A percentile compares a stretch with the other conserved stretches of the same genome.
Conservation (phyloP, 345 rosid genomes). For the Xanthoceras sorbifolium region DNA sequence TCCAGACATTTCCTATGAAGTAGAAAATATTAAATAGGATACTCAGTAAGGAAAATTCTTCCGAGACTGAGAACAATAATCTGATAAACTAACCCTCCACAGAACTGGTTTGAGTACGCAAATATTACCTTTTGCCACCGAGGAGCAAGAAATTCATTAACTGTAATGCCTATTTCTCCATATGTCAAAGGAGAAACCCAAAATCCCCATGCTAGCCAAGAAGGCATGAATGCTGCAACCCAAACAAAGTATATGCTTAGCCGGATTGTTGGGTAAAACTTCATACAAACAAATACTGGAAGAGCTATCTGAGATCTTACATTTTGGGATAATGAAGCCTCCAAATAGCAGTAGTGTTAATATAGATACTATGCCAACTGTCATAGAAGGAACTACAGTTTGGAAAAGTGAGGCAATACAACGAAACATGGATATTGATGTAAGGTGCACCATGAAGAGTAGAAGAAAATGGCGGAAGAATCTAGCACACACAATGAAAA, state of each 20-base stretch:
- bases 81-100: not conserved
- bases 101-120: not conserved
- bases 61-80: not conserved
- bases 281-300: not conserved
- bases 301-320: not conserved
- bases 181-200: slow-evolving; percentile 11
- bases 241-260: not conserved
- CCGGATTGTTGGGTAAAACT: not conserved
- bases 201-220: slow-evolving; percentile 4
- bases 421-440: slow-evolving; percentile 8
- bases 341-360: not conserved
- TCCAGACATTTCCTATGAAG: slow-evolving; percentile 7
- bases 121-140: slow-evolving; percentile 5
- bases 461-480: slow-evolving; percentile 6
- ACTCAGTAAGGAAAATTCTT: too few species aligned
- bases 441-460: not conserved
- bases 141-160: slow-evolving; percentile 11
- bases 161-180: not conserved
- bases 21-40: too few species aligned
- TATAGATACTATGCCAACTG: not conserved
- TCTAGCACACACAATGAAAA: not conserved
- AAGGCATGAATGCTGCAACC: not conserved
- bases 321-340: not conserved
- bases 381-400: not conserved
- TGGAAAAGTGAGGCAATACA: not conserved